phyloP scores from a whole-genome alignment of 1,139 yeast genomes.

The Sugiyamaella xylanicola region DNA sequence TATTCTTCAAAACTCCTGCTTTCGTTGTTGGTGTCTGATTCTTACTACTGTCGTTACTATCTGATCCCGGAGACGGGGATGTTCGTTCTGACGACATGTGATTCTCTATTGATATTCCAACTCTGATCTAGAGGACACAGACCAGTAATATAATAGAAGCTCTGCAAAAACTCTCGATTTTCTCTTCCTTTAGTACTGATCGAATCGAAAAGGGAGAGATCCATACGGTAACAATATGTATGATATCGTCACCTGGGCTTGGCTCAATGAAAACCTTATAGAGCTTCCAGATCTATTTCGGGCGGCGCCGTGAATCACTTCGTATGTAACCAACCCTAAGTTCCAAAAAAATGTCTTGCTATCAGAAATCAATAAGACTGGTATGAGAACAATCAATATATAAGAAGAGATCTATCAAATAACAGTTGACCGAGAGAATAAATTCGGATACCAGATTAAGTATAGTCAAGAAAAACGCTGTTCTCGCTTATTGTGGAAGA shows the following conservation, averaged over 20 bases:
- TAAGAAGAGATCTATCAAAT: no score
- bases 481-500: not conserved
- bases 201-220: no score
- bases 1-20: not conserved
- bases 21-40: conserved; percentile 3
- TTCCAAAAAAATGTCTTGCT: not conserved
- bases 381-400: no score
- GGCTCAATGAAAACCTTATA: no score
- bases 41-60: conserved; percentile 7
- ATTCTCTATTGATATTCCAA: not conserved
- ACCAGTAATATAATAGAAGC: no score
- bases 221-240: no score
- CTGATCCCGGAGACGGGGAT: conserved; percentile 2
- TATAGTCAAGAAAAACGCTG: not conserved
- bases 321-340: not conserved
- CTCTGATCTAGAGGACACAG: no score
- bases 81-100: not conserved
- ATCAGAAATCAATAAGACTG: no score
- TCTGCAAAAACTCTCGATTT: no score
- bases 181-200: no score
- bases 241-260: no score
- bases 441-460: not conserved
- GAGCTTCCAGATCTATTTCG: not conserved
- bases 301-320: not conserved
- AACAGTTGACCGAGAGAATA: no score